Evolutionary conservation across 192 early-diverging fungal species (phyloP).

Genomic region (Linnemannia schmuckeri): DNA sequence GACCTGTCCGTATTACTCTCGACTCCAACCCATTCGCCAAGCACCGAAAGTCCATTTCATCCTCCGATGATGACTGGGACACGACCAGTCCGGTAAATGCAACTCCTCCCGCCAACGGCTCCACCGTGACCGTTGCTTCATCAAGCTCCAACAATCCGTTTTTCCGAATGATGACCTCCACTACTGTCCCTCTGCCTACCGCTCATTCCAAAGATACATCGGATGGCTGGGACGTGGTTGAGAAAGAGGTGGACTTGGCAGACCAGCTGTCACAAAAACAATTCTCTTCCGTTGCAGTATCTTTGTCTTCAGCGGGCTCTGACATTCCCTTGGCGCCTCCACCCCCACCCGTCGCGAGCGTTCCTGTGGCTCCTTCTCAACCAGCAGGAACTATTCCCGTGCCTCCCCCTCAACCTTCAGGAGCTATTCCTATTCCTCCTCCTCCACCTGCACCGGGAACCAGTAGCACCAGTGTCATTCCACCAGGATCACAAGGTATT

Average conservation of each 20-base stretch:
- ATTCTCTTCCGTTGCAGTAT: slow-evolving; percentile 20
- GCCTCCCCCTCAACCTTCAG: slow-evolving; percentile 26
- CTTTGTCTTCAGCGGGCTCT: background rate
- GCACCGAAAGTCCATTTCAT: slow-evolving; percentile 47
- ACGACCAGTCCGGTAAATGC: slow-evolving; percentile 34
- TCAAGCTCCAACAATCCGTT: slow-evolving; percentile 48
- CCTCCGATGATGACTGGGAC: slow-evolving; percentile 53
- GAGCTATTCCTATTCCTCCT: slow-evolving; percentile 23
- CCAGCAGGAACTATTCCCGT: slow-evolving; percentile 14
- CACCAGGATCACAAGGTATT: background rate
- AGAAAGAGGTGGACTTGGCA: slow-evolving; percentile 30
- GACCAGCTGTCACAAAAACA: slow-evolving; percentile 34
- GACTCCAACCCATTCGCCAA: slow-evolving; percentile 51
- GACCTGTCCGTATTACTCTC: slow-evolving; percentile 40
- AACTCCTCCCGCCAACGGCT: background rate
- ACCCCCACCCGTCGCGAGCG: slow-evolving; percentile 20
- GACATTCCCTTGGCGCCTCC: slow-evolving; percentile 20
- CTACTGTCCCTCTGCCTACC: background rate
- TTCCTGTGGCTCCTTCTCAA: slow-evolving; percentile 17
- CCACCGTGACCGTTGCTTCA: background rate
- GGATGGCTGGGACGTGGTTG: slow-evolving; percentile 52
- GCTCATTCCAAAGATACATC: slow-evolving; percentile 48
- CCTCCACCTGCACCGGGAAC: slow-evolving; percentile 9
- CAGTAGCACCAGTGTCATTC: slow-evolving; percentile 5
- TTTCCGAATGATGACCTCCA: slow-evolving; percentile 37